phyloP scores from a whole-genome alignment of 2,329 filamentous ascomycete genomes.

The Colletotrichum sp. region DNA sequence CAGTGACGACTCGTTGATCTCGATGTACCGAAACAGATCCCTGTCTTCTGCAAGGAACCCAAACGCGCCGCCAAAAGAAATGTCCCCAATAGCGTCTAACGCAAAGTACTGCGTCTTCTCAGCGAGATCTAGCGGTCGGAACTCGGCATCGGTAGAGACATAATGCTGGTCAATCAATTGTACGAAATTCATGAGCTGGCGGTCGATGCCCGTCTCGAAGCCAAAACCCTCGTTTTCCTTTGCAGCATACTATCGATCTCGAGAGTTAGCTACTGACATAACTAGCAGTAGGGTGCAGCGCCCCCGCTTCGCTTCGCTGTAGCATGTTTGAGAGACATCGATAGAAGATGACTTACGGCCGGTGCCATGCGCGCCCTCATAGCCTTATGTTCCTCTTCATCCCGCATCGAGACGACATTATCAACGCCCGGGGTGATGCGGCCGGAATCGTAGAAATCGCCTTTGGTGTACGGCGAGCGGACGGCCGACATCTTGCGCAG shows the following conservation, averaged over 20 bases:
- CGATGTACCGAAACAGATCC: conserved; percentile 51
- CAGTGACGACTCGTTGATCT: conserved; percentile 45
- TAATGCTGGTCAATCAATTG: conserved; percentile 54
- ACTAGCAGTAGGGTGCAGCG: background rate
- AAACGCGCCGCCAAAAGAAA: conserved; percentile 57
- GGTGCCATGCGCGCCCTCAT: conserved; percentile 49
- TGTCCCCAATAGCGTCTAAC: conserved; percentile 57
- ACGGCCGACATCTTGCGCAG: conserved; percentile 35
- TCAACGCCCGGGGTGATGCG: conserved; percentile 39
- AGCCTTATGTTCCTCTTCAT: conserved; percentile 37
- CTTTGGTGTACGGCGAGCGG: conserved; percentile 41
- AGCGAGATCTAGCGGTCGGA: conserved; percentile 50
- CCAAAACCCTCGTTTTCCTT: conserved; percentile 51
- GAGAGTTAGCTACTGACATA: background rate
- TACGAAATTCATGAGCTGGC: conserved; percentile 43
- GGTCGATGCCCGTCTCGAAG: conserved; percentile 45
- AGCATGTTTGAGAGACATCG: background rate
- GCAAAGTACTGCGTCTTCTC: conserved; percentile 57
- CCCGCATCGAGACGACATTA: conserved; percentile 38
- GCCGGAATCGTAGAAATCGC: conserved; percentile 39
- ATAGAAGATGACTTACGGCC: conserved; percentile 35
- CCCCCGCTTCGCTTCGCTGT: background rate
- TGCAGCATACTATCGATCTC: conserved; percentile 47
- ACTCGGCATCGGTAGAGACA: conserved; percentile 36
- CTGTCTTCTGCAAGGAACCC: conserved; percentile 54